phyloP scores from a whole-genome alignment of 176 grass and related monocot species.

The Olyra latifolia region DNA sequence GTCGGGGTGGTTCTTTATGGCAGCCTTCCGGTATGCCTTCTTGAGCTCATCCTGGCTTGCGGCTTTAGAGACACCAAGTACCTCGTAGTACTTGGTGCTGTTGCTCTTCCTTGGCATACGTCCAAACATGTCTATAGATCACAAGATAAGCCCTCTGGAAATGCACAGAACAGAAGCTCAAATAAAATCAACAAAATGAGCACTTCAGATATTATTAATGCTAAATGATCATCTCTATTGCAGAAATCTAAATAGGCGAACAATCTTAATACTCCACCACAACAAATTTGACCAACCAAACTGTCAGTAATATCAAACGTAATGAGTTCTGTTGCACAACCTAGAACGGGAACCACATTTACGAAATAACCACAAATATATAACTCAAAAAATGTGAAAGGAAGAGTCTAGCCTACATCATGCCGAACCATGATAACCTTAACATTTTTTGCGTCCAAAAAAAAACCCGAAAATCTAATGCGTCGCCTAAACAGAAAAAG shows the following conservation, averaged over 20 bases:
- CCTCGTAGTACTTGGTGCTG: slow-evolving; percentile 71
- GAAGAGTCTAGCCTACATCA: not conserved
- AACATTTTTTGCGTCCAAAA: not conserved
- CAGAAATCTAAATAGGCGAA: not conserved
- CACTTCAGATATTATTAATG: not conserved
- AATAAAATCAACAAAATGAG: not conserved
- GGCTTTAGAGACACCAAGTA: slow-evolving; percentile 61
- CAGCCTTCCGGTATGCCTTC: slow-evolving; percentile 61
- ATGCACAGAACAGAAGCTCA: not conserved
- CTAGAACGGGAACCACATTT: not conserved
- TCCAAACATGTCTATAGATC: slow-evolving; percentile 62
- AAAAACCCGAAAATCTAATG: not conserved
- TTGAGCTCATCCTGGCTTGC: slow-evolving; percentile 74
- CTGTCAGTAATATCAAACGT: not conserved
- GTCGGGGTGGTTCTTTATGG: slow-evolving; percentile 79
- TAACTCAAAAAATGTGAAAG: not conserved
- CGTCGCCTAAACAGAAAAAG: not conserved
- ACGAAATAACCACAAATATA: not conserved
- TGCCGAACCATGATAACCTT: not conserved
- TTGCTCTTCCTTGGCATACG: slow-evolving; percentile 58
- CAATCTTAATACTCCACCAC: not conserved
- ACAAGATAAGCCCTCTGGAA: slow-evolving; percentile 3
- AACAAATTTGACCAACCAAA: not conserved
- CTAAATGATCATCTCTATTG: not conserved
- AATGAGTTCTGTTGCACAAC: not conserved